These are phyloP conservation scores for Inonotus hispidus DNA, from an alignment of 1,284 basidiomycete species.

Conservation along the genomic window DNA sequence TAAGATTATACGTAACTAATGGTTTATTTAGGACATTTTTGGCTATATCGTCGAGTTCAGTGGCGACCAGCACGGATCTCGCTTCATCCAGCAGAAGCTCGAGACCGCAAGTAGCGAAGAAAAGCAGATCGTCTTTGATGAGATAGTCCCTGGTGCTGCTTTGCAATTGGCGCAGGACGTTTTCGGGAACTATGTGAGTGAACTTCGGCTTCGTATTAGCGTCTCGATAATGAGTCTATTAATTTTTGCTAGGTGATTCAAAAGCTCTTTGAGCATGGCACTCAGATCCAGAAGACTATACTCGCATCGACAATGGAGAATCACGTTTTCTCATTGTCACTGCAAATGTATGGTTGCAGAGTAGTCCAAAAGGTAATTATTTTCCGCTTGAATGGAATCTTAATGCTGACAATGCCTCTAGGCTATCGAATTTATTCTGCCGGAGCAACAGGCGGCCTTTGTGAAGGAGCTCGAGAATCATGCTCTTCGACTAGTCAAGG, in stretches of 20 bases:
- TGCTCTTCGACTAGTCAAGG: slow-evolving; percentile 84
- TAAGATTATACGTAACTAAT: slow-evolving; percentile 22
- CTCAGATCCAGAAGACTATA: slow-evolving; percentile 65
- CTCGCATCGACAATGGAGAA: slow-evolving; percentile 78
- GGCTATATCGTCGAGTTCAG: slow-evolving; percentile 91
- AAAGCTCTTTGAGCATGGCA: slow-evolving; percentile 91
- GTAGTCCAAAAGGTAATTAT: slow-evolving; percentile 74
- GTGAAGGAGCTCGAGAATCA: slow-evolving; percentile 80
- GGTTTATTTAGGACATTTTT: slow-evolving; percentile 63
- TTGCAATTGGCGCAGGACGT: slow-evolving; percentile 88
- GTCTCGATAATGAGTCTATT: slow-evolving; percentile 4
- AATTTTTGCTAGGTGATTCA: slow-evolving; percentile 70
- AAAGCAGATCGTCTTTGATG: slow-evolving; percentile 81
- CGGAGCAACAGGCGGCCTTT: slow-evolving; percentile 72
- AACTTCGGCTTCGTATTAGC: slow-evolving; percentile 14
- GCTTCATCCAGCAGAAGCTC: slow-evolving; percentile 85
- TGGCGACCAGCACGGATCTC: slow-evolving; percentile 89
- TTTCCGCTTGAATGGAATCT: slow-evolving; percentile 11
- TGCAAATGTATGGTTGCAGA: slow-evolving; percentile 97
- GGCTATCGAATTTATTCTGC: slow-evolving; percentile 80
- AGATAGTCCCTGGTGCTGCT: slow-evolving; percentile 77
- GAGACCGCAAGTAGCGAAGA: slow-evolving; percentile 75
- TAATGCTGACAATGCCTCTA: slow-evolving; percentile 29
- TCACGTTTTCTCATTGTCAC: slow-evolving; percentile 72
- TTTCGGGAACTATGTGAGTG: slow-evolving; percentile 89